Evolutionary conservation across 148 eudicot species (phyloP), one percentile per base, ranked within the genome.

Genomic region (Fagopyrum homotropicum): DNA sequence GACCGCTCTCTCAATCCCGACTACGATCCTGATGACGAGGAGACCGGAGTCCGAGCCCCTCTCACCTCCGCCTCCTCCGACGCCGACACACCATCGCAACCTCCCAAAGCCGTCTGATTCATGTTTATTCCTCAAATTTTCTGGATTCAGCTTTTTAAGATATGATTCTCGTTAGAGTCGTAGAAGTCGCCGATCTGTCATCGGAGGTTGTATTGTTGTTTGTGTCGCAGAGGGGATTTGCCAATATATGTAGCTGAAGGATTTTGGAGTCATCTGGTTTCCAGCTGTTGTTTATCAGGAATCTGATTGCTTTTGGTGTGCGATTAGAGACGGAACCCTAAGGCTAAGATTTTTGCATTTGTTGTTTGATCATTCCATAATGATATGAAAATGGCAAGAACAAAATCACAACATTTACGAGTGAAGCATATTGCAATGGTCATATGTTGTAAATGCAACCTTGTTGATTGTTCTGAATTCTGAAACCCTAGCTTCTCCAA

Each of bases 1-100:
- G 97, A 93, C 80, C 92, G 89, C 0, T 85, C 70, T n/a, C 92
- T 93, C 60, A 85, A 93, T 57, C 98, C 98, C 14, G 89, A 93
- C 75, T 93, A 89, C 83, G 93, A 91, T 52, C 98, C 98, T 11
- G 98, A 93, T 44, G 98, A 87, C 35, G 85, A 84, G 2, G 73
- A 68, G 14, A 0, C 44, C 44, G 15, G 14, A 45, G 7, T 86
- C 73, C 83, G 84, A 7, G 85, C 84, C 5, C 98, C 96, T 73
- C 89, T 93, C 45, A 84, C 79, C 61, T 85, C 95, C 9, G 49
- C 76, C 44, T 14, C 52, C 43, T 52, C 4, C 49, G 48, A 44
- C 72, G 57, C 48, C 47, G 49, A 81, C 73, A 73, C 86, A n/a
- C 11, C 83, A 48, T 66, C 82, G 17, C 66, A 61, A 7, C 56